A percentile compares a stretch with the other conserved stretches of the same genome.
Evolutionary conservation across 1,284 basidiomycete genomes (phyloP).

Genomic region (Fistulinella staudtii): DNA sequence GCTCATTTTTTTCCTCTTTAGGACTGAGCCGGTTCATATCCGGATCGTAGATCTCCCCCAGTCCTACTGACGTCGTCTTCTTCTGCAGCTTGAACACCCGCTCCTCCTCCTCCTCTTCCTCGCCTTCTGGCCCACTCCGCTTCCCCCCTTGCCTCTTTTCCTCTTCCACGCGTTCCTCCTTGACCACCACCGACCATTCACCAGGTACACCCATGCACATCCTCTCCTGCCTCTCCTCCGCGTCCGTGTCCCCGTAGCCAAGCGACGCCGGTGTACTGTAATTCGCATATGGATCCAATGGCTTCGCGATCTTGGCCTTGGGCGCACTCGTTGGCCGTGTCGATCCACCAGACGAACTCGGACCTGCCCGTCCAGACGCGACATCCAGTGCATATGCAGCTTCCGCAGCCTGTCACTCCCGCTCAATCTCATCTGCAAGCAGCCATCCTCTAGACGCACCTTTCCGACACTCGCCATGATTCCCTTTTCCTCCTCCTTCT

Average conservation of each 20-base stretch:
- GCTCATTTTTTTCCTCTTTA: too few relatives aligned
- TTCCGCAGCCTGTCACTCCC: slow-evolving; percentile 55
- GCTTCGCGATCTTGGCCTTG: slow-evolving; percentile 45
- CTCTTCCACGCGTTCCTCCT: slow-evolving; percentile 21
- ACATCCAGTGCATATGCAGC: slow-evolving; percentile 73
- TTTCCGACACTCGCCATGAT: slow-evolving; percentile 86
- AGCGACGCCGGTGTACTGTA: slow-evolving; percentile 86
- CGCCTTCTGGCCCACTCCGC: slow-evolving; percentile 3
- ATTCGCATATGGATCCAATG: slow-evolving; percentile 72
- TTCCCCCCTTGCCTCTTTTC: slow-evolving; percentile 34
- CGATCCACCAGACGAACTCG: slow-evolving; percentile 12
- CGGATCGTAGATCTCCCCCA: slow-evolving; percentile 73
- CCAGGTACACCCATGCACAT: slow-evolving; percentile 73
- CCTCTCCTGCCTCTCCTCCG: slow-evolving; percentile 57
- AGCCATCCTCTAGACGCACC: slow-evolving; percentile 37
- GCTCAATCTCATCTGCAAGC: not conserved
- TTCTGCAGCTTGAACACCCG: slow-evolving; percentile 65
- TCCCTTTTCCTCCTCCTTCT: slow-evolving; percentile 78
- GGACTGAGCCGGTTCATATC: slow-evolving; percentile 23
- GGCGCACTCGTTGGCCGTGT: not conserved
- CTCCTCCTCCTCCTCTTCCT: slow-evolving; percentile 43
- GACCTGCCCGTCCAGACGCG: slow-evolving; percentile 57
- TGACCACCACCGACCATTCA: slow-evolving; percentile 71
- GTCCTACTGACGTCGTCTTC: slow-evolving; percentile 50
- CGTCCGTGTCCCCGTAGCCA: slow-evolving; percentile 75